Evolutionary conservation across 495 filamentous ascomycete species (phyloP), one percentile per base, ranked within the genome.

Genomic region (Evernia prunastri): DNA sequence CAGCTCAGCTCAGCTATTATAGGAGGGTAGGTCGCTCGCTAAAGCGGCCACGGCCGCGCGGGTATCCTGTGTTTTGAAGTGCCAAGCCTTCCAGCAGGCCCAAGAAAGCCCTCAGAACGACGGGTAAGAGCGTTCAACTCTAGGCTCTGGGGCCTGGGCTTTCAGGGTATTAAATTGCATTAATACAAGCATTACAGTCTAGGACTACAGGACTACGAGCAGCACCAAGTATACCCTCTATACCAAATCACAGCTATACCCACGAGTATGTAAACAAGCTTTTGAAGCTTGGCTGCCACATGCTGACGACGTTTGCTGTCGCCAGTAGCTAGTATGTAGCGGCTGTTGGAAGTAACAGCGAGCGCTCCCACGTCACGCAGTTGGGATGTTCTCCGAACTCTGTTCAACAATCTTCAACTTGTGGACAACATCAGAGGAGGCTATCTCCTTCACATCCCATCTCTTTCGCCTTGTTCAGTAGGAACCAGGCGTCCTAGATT

Each of bases 361-460:
- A n/a, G n/a, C n/a, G n/a, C n/a, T n/a, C n/a, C n/a, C n/a, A 20
- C 37, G 7, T 9, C 6, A 39, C 13, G 23, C 5, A 6, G 27
- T 43, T 12, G 27, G 36, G 17, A n/a, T 17, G 35, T 12, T n/a
- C 17, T 35, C 36, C 23, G 18, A 31, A 39, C 39, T 27, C 25
- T 39, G 25, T 27, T 31, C 31, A 33, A 35, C 67, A 87, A 80
- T 79, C 82, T 89, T 58, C 84, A 85, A 37, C 72, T 89, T 33
- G 72, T 87, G 63, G 76, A 81, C 61, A 77, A 87, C 57, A 82
- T 86, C 18, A 75, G 86, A 56, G 76, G 86, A 56, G 77, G 76
- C 69, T 90, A 90, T 75, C 49, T 84, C 63, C 73, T 90, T 20
- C 64, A 81, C 88, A 6, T 86, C 87, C 0, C 87, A 86, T 69